Evolutionary conservation across 2,329 filamentous ascomycete species (phyloP).

Genomic region (Hawksworthiomyces lignivorus): DNA sequence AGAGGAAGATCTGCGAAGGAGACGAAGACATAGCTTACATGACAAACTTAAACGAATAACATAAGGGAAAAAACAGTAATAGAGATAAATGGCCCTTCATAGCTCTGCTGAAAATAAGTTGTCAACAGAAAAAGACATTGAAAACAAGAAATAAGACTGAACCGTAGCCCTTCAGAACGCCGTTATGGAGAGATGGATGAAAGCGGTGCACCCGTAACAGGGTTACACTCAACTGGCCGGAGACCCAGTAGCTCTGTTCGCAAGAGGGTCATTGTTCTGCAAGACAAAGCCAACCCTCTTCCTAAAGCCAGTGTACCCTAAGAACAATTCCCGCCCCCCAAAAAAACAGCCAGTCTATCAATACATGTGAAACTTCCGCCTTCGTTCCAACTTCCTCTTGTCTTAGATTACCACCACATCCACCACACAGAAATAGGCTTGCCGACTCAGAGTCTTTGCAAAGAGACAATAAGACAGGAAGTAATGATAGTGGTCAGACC

Average conservation of each 20-base stretch:
- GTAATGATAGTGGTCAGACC: no score
- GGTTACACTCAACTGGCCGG: no score
- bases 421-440: no score
- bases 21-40: neutral
- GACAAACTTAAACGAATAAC: neutral
- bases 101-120: no score
- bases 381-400: no score
- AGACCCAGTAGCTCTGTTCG: no score
- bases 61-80: neutral
- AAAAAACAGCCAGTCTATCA: slow-evolving; percentile 22
- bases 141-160: slow-evolving; percentile 3
- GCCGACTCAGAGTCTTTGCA: no score
- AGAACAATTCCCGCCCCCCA: slow-evolving; percentile 9
- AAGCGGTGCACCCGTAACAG: neutral
- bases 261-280: no score
- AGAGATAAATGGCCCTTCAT: neutral
- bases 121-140: neutral
- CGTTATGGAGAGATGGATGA: slow-evolving; percentile 3
- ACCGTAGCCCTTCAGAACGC: slow-evolving; percentile 8
- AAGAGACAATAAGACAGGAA: neutral
- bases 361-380: no score
- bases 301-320: no score
- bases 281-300: no score
- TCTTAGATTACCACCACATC: no score
- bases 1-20: neutral